Evolutionary conservation across 192 early-diverging fungal genomes (phyloP), one percentile per base, ranked within the genome.

Genomic region (Nowakowskiella sp.): DNA sequence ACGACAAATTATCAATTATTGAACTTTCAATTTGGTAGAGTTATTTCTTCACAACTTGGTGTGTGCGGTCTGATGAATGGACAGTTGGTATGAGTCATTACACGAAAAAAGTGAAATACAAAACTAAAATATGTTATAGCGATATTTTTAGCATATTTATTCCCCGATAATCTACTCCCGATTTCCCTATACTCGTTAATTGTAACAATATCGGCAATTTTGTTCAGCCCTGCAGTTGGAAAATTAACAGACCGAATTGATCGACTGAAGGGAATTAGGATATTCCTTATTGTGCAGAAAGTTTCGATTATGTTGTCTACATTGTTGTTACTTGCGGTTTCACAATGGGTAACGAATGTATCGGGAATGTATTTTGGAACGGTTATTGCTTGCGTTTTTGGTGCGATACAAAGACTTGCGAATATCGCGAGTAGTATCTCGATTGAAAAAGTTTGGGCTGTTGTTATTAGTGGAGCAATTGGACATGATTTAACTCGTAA

Each of bases 41-140:
- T 48, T 72, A 69, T 42, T 66, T 75, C 42, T 60, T 72, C 43
- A 69, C 73, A 7, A 69, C 60, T 1, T 72, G 69, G 69, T 65
- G 33, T 33, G 57, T 58, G 5, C 53, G 73, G 10, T 48, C 56
- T 45, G 73, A 75, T 44, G 66, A 71, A 28, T 75, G 61, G 61
- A 53, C 66, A 2, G 60, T 45, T 27, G 53, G 65, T 67, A 53
- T n/a, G n/a, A 10, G 58, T 9, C 7, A 44, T 6, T 51, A 29
- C 7, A 13, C 23, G 30, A 51, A 45, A 32, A 6, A 36, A 7
- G 46, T 6, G 10, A 10, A 27, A 6, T 6, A 49, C 27, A 23
- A 28, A 22, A 51, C 7, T 21, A 6, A 36, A 49, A 26, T 23
- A 54, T 50, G 7, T 1, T 0, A 13, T 22, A 33, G 66, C 65